Evolutionary conservation across 768 basidiomycete species (phyloP), one percentile per base, ranked within the genome.

Genomic region (Chalciporus piperatus): DNA sequence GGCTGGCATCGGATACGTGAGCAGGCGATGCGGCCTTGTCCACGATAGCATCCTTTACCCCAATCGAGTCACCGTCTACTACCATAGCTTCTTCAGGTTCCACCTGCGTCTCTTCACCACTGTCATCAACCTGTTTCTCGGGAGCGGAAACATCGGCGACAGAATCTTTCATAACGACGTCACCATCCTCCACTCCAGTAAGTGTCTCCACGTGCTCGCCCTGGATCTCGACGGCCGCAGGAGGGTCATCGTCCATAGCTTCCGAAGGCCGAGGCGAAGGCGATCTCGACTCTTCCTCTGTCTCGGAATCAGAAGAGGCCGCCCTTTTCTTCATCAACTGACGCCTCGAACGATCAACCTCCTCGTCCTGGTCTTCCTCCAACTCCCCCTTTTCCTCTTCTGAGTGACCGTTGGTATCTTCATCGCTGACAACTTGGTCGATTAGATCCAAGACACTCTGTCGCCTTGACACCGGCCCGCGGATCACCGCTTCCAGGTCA

Each of bases 301-400:
- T 67, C 63, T 59, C 69, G 23, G 64, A 66, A 30, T 70, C 69
- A 60, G 59, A 70, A 50, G 66, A 67, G 46, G 47, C 57, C 10
- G 22, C 54, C 58, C 55, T 69, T 61, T 28, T 75, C 65, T 55
- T 75, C 20, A 64, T 62, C 28, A 63, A 38, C 17, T 72, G 53
- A 65, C 72, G 47, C 67, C 59, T 58, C 61, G 56, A 46, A 64
- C 69, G 58, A 27, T 72, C 64, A 6, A 45, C 23, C 25, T 73
- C 69, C 17, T 65, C 60, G 4, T 72, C 70, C 13, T 69, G 52
- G 20, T 76, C 74, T 23, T 76, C 77, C 19, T 75, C 71, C 14
- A 72, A 70, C 33, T 72, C 71, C 14, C 69, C 72, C 42, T 75
- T 73, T 14, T 71, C 72, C 35, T 75, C 76, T 49, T 71, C 71